Evolutionary conservation across 306 rosid species (phyloP).

Genomic region (Malus fusca): DNA sequence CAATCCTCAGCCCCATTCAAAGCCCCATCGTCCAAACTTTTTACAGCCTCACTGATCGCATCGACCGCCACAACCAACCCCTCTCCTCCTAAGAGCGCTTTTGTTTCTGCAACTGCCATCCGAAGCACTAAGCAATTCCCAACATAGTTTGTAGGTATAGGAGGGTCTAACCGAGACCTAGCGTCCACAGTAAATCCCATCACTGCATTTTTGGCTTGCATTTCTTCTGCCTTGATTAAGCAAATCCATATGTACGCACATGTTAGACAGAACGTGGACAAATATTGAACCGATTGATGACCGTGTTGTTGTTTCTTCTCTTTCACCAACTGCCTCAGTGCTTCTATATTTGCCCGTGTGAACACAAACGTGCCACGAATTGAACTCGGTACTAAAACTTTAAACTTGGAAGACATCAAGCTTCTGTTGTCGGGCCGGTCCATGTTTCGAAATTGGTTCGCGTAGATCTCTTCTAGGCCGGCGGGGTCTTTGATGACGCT

Average conservation of each 20-base stretch:
- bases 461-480: neutral
- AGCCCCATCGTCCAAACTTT: neutral
- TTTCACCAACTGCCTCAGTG: neutral
- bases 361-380: conserved; percentile 10
- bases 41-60: conserved; percentile 9
- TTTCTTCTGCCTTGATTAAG: conserved; percentile 3
- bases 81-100: neutral
- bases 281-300: neutral
- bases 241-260: conserved; percentile 15
- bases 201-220: neutral
- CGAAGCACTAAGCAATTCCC: conserved; percentile 14
- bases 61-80: conserved; percentile 1
- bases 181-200: neutral
- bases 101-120: neutral
- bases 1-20: conserved; percentile 1
- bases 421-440: conserved; percentile 13
- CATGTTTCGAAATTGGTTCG: neutral
- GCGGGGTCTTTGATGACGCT: neutral
- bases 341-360: neutral
- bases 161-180: conserved; percentile 12
- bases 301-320: neutral
- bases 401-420: neutral
- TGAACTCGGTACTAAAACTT: neutral
- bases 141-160: conserved; percentile 5
- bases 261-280: conserved; percentile 10